phyloP scores from a whole-genome alignment of 2,329 filamentous ascomycete genomes.

The Aspergillus glaucus region DNA sequence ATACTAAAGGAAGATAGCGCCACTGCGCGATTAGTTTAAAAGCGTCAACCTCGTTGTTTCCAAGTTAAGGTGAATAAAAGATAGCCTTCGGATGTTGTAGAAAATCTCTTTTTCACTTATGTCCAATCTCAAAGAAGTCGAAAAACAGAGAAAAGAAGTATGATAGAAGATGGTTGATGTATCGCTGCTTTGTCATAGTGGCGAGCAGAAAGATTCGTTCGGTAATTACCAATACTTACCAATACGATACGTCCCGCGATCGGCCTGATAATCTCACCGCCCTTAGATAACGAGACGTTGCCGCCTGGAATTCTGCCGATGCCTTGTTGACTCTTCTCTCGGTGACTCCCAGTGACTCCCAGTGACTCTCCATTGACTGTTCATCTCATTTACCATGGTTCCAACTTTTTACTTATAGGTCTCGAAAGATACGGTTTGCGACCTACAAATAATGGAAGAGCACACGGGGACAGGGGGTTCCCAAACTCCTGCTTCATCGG shows the following conservation, averaged over 20 bases:
- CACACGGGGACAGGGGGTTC: not conserved
- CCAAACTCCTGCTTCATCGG: not conserved
- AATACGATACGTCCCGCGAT: slow-evolving; percentile 9
- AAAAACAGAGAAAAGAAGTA: not conserved
- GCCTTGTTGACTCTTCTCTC: not conserved
- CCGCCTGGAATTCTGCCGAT: not conserved
- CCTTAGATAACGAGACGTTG: not conserved
- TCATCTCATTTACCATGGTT: no score
- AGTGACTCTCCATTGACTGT: no score
- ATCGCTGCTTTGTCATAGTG: slow-evolving; percentile 10
- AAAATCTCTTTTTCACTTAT: not conserved
- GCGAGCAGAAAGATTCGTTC: slow-evolving; percentile 12
- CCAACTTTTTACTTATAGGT: no score
- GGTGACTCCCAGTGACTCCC: no score
- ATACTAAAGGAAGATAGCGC: slow-evolving; percentile 4
- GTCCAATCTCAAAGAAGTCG: not conserved
- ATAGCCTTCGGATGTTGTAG: not conserved
- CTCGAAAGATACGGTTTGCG: not conserved
- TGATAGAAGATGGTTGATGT: not conserved
- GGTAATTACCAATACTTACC: not conserved
- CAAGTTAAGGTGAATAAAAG: not conserved
- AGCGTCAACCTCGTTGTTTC: not conserved
- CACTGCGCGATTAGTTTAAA: not conserved
- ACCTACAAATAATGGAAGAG: not conserved
- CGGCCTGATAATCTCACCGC: slow-evolving; percentile 27